Conservation (phyloP, 306 rosid species). For the Acacia confusa region DNA sequence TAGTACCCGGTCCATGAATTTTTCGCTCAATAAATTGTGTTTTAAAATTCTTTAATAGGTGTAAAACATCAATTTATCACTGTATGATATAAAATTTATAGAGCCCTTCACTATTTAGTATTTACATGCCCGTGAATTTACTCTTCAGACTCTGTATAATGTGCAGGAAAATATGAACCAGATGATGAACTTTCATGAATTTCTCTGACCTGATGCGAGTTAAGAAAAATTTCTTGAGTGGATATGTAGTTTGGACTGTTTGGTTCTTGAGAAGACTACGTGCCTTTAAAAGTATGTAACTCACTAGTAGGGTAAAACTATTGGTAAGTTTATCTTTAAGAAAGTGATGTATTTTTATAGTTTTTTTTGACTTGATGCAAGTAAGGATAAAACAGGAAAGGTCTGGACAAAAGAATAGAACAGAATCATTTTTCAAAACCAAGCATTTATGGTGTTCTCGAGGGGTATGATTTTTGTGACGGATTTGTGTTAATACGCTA, state of each 20-base stretch:
- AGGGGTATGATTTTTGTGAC: not conserved
- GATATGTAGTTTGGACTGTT: not conserved
- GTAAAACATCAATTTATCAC: not conserved
- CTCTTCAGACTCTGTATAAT: not conserved
- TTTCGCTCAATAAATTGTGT: not conserved
- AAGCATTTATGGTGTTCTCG: not conserved
- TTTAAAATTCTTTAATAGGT: not conserved
- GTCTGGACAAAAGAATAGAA: slow-evolving; percentile 5
- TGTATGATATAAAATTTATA: too few relatives aligned
- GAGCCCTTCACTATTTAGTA: not conserved
- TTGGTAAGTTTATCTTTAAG: not conserved
- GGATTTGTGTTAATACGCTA: not conserved
- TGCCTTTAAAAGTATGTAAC: not conserved
- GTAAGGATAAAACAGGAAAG: not conserved
- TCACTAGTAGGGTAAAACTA: not conserved
- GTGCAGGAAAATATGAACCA: not conserved
- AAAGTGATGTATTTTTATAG: not conserved
- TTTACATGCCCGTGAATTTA: not conserved
- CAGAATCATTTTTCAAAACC: not conserved
- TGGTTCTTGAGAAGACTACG: not conserved
- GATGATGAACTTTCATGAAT: not conserved
- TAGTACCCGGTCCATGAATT: not conserved
- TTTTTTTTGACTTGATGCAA: not conserved
- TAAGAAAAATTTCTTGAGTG: not conserved
- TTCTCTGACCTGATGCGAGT: not conserved